Base-by-base conservation (phyloP, 441 rosid species). In the Jatropha multifida region DNA sequence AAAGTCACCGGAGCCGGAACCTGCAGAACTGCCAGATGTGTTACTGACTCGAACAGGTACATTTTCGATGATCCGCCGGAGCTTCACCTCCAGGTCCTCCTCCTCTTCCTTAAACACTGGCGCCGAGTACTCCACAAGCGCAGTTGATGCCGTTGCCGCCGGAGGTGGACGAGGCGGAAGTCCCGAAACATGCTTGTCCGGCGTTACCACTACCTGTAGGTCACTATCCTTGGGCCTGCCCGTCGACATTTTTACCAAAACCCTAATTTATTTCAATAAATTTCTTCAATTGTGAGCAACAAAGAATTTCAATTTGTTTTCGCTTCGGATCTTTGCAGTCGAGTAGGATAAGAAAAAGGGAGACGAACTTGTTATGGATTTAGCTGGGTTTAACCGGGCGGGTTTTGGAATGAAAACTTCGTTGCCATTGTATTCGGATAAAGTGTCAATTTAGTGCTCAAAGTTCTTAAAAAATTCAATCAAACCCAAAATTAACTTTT, bases 21-120 rank as follows among this genome's bases (percentile, higher is more conserved):
- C 97, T 4, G 98, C 99, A 12, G 98, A 95, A 83, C 99, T 95
- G n/a, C 98, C 97, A 1, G 99, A 95, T 62, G 99, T 90, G 68
- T 93, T 95, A 58, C 89, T 92, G 75, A 95, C 98, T 27, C 98
- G 91, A 60, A 95, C 98, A 0, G 99, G 99, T 0, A 95, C 99
- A 75, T 95, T 95, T 73, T 93, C 98, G 41, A 95, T 74, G 79
- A 95, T 95, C 61, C 99, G 81, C 10, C 97, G 89, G 74, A 93
- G 99, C 88, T 93, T 95, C 32, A 95, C 17, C 85, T 93, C 98
- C 74, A 95, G 48, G 71, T 95, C 99, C 85, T 95, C 99, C 76
- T 89, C 98, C 63, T 88, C 96, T 77, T 93, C 97, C 81, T 88
- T 81, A 81, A 92, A 87, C 48, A 77, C 88, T 26, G 97, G 98